phyloP scores from a whole-genome alignment of 129 eudicot genomes.

The Arctium lappa region DNA sequence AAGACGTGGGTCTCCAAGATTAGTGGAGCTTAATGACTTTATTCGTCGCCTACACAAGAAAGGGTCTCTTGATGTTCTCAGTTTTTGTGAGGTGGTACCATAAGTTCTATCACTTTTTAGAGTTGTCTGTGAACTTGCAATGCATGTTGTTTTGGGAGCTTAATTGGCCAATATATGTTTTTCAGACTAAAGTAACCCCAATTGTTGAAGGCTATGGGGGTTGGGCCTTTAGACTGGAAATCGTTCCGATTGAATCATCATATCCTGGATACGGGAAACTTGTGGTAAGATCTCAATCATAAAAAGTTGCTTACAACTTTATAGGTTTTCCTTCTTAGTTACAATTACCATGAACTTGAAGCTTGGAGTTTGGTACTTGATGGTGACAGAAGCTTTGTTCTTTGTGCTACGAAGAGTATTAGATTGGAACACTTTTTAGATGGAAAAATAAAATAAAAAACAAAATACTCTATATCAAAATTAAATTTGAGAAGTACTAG shows the following conservation, averaged over 20 bases:
- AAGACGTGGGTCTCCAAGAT: constrained; percentile 96
- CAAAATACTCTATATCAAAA: too few relatives aligned
- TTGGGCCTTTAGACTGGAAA: constrained; percentile 93
- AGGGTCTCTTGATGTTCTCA: constrained; percentile 80
- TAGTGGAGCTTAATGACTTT: constrained; percentile 79
- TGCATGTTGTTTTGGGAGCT: neutral
- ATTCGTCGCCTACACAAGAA: constrained; percentile 72
- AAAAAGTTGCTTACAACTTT: neutral
- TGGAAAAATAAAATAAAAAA: too few relatives aligned
- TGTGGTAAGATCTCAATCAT: constrained; percentile 55
- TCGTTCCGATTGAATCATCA: constrained; percentile 94
- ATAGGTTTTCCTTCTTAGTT: too few relatives aligned
- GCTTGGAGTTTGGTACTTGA: too few relatives aligned
- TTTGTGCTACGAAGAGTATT: too few relatives aligned
- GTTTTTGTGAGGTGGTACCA: constrained; percentile 85
- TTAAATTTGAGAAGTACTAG: too few relatives aligned
- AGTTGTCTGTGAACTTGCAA: neutral
- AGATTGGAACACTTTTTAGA: too few relatives aligned
- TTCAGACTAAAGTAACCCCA: constrained; percentile 97
- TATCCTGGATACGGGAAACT: constrained; percentile 96
- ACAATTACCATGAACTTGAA: too few relatives aligned
- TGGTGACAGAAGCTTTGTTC: too few relatives aligned
- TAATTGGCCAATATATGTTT: constrained; percentile 8
- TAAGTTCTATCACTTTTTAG: neutral
- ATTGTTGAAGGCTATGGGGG: constrained; percentile 99